A percentile compares a stretch with the other conserved stretches of the same genome.
Conservation (phyloP, 805 yeast genomes). For the Candida cerambycidarum region DNA sequence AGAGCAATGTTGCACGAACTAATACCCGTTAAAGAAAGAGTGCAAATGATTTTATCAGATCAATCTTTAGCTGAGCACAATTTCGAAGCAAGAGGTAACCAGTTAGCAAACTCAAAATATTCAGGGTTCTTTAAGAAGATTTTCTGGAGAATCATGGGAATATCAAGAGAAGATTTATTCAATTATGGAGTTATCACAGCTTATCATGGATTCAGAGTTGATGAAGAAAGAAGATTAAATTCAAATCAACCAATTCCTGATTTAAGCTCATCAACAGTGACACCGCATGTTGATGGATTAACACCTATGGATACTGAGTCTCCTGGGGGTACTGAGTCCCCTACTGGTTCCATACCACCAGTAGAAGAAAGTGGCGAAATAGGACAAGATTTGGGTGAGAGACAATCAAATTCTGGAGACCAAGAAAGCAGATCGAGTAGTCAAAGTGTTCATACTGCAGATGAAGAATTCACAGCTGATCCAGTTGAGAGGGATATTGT, state of each 20-base stretch:
- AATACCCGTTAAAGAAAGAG: constrained; percentile 43
- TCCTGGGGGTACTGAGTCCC: too few relatives aligned
- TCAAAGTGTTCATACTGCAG: constrained; percentile 13
- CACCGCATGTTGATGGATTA: background rate
- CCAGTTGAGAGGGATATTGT: constrained; percentile 18
- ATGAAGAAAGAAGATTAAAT: constrained; percentile 12
- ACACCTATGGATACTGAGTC: background rate
- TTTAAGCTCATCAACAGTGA: background rate
- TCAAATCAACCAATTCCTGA: constrained; percentile 6
- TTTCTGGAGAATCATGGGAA: constrained; percentile 61
- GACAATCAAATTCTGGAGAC: background rate
- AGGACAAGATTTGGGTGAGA: background rate
- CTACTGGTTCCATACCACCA: too few relatives aligned
- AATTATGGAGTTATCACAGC: constrained; percentile 46
- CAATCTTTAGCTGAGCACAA: constrained; percentile 30
- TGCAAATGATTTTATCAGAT: constrained; percentile 40
- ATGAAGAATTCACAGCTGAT: background rate
- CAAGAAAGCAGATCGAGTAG: background rate
- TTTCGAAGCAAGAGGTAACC: constrained; percentile 46
- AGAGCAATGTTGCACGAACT: constrained; percentile 38
- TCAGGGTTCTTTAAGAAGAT: constrained; percentile 29
- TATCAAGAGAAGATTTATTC: constrained; percentile 46
- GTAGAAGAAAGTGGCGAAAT: background rate
- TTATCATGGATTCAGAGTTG: constrained; percentile 16
- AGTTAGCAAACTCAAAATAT: constrained; percentile 35